A percentile compares a stretch with the other conserved stretches of the same genome.
phyloP scores from a whole-genome alignment of 2,329 filamentous ascomycete genomes.

The Didymella exigua region DNA sequence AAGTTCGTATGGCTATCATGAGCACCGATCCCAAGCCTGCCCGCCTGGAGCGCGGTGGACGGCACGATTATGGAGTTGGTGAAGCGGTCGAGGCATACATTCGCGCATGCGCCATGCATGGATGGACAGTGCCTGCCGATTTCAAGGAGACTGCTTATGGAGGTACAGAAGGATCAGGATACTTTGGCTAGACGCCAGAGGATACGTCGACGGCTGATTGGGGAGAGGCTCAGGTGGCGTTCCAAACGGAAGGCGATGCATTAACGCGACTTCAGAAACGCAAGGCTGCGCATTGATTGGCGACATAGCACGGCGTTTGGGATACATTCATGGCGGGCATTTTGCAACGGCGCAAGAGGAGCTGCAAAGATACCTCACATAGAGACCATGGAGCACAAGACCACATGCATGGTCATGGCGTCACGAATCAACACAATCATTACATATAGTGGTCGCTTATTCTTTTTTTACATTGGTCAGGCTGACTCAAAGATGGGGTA shows the following conservation, averaged over 20 bases:
- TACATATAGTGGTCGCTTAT: not conserved
- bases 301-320: not conserved
- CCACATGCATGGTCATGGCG: not conserved
- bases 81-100: constrained; percentile 78
- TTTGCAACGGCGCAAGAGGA: not conserved
- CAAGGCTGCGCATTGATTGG: not conserved
- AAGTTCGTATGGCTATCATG: constrained; percentile 78
- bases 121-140: constrained; percentile 73
- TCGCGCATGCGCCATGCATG: constrained; percentile 70
- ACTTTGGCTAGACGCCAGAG: not conserved
- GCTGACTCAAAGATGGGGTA: constrained; percentile 14
- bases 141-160: constrained; percentile 58
- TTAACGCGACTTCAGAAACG: not conserved
- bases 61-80: constrained; percentile 64
- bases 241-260: not conserved
- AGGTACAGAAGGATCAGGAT: constrained; percentile 16
- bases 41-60: constrained; percentile 58
- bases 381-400: not conserved
- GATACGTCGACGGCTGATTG: not conserved
- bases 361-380: not conserved
- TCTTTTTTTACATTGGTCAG: too few relatives aligned
- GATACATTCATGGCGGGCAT: not conserved
- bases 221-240: not conserved
- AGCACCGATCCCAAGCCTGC: constrained; percentile 73
- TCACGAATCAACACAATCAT: not conserved